Conservation (phyloP, 441 rosid genomes). For the Gossypium schwendimanii region DNA sequence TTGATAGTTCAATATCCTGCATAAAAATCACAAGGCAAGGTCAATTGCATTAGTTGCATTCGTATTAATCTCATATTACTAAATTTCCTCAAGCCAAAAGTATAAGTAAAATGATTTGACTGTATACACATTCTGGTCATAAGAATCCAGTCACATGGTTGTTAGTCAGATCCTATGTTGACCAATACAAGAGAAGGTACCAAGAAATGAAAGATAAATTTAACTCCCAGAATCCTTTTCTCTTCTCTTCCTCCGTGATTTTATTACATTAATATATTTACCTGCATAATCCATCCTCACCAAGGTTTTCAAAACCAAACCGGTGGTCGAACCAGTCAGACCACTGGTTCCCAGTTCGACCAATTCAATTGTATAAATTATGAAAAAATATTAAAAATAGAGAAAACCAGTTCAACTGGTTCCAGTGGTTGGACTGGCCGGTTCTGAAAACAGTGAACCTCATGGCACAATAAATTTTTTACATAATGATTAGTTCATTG, state of each 20-base stretch:
- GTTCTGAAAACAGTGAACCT: neutral
- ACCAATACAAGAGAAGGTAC: neutral
- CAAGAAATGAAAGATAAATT: neutral
- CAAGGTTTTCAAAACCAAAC: too few relatives aligned
- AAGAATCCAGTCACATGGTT: neutral
- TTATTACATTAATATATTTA: neutral
- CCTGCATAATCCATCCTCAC: neutral
- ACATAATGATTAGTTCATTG: neutral
- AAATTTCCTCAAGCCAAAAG: too few relatives aligned
- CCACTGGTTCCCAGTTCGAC: too few relatives aligned
- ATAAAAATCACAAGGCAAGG: slow-evolving; percentile 9
- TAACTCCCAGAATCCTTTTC: neutral
- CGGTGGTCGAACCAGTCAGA: too few relatives aligned
- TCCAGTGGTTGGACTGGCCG: too few relatives aligned
- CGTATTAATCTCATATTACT: too few relatives aligned
- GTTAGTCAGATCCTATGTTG: neutral
- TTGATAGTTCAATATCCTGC: slow-evolving; percentile 96
- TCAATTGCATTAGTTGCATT: too few relatives aligned
- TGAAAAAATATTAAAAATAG: too few relatives aligned
- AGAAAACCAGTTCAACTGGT: too few relatives aligned
- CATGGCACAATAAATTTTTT: neutral
- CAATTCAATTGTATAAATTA: too few relatives aligned
- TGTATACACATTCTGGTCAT: neutral
- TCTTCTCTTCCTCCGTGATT: neutral
- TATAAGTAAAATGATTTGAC: too few relatives aligned